Percentiles rank a stretch among this genome's conserved stretches.
Evolutionary conservation across 2,329 filamentous ascomycete species (phyloP).

Genomic region (Neocucurbitaria cava): DNA sequence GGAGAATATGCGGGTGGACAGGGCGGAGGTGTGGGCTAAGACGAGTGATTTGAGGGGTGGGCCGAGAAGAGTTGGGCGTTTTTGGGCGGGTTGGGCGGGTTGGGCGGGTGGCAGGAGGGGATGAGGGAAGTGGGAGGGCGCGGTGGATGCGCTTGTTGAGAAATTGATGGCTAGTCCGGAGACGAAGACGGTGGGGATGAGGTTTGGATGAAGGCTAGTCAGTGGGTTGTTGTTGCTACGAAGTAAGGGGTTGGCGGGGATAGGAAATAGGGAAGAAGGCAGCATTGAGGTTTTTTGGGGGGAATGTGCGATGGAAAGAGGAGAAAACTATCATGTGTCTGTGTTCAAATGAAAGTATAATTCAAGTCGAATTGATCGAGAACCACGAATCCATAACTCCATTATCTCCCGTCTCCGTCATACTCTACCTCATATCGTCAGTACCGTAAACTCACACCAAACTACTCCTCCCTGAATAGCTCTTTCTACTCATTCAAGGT

Average conservation of each 20-base stretch:
- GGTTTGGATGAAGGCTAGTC: constrained; percentile 36
- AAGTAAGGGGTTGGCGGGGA: constrained; percentile 24
- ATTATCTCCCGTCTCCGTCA: too few relatives aligned
- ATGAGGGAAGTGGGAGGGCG: constrained; percentile 40
- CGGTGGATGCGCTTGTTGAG: constrained; percentile 31
- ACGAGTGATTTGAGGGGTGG: constrained; percentile 28
- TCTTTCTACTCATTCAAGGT: too few relatives aligned
- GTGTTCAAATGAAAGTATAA: too few relatives aligned
- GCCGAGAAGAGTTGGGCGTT: constrained; percentile 40
- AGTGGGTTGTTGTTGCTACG: constrained; percentile 37
- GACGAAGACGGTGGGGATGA: constrained; percentile 30
- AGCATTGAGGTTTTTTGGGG: too few relatives aligned
- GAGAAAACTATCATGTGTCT: too few relatives aligned
- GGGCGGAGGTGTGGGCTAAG: constrained; percentile 33
- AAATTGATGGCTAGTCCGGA: constrained; percentile 22
- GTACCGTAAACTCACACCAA: too few relatives aligned
- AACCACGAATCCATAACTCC: too few relatives aligned
- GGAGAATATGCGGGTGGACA: constrained; percentile 29
- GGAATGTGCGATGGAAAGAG: too few relatives aligned
- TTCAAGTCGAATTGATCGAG: too few relatives aligned
- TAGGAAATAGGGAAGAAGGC: too few relatives aligned
- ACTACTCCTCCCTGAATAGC: too few relatives aligned
- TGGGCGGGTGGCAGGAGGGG: constrained; percentile 34
- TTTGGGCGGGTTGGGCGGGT: constrained; percentile 32
- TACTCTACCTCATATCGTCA: too few relatives aligned